Base-by-base conservation (phyloP, 202 grass and related monocot species). In the Zoysia matrella region DNA sequence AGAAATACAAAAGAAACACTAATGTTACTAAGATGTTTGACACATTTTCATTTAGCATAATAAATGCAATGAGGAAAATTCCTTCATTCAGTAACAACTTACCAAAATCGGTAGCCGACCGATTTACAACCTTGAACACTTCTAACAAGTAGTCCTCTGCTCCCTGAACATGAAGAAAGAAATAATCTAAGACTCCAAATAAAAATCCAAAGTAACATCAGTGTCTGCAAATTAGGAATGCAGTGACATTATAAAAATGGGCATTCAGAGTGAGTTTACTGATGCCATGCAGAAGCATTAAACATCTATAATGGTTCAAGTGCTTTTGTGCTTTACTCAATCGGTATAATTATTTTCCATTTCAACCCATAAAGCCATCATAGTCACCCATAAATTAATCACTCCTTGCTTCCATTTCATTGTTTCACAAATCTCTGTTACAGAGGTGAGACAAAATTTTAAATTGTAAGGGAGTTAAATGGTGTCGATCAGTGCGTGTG, bases 71-170 rank as follows among this genome's bases (percentile, higher is more conserved):
- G 11, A 65, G 36, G 9, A 42, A 65, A 42, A 65, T 42, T 30
- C 13, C 11, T 65, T 42, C 36, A 65, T 65, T 65, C 11, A 65
- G 61, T 42, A 42, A 65, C 10, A 22, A 65, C 61, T 65, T 65
- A 65, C 61, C 0, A 65, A 5, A 9, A 65, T 65, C 36, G 0
- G 36, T 5, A 4, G 10, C 61, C 36, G 39, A 41, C 36, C 12
- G 61, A 42, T 65, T 65, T 16, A 3, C 57, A 65, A 65, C 61
- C 36, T 41, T 42, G 61, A 65, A 65, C 30, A 65, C 61, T 65
- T 65, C 61, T 65, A 65, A 65, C 4, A 65, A 65, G 61, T 65
- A 65, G 39, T 65, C 61, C 11, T 65, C 61, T 13, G 60, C 22
- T 63, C 8, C 60, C 60, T 65, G 61, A 30, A 65, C 22, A 62